Evolutionary conservation across 306 rosid genomes (phyloP).

Genomic region (Vachellia collinsii): DNA sequence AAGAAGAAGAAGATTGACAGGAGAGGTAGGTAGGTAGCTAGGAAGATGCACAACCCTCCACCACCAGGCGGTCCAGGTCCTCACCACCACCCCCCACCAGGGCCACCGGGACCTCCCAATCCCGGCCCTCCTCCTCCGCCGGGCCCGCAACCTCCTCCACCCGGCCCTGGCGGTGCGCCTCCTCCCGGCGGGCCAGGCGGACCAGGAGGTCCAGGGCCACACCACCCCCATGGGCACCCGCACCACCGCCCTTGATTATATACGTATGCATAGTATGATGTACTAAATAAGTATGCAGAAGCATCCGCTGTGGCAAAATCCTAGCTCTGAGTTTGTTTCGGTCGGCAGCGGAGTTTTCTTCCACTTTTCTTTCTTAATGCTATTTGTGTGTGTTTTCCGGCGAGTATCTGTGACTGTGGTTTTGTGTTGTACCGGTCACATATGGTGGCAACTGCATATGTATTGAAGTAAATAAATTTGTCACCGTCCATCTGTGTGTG

Average conservation of each 20-base stretch:
- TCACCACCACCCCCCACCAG: constrained; percentile 45
- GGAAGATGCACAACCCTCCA: constrained; percentile 52
- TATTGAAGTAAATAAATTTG: background rate
- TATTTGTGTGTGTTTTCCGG: background rate
- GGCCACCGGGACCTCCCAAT: constrained; percentile 38
- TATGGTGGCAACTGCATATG: background rate
- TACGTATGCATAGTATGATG: background rate
- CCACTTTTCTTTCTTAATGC: background rate
- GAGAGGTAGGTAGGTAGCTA: background rate
- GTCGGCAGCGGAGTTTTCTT: background rate
- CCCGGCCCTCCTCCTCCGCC: constrained; percentile 46
- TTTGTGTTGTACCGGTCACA: background rate
- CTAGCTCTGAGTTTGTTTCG: background rate
- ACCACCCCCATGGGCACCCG: background rate
- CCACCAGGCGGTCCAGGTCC: constrained; percentile 50
- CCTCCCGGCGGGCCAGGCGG: constrained; percentile 15
- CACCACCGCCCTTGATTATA: background rate
- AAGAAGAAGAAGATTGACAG: background rate
- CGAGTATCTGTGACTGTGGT: background rate
- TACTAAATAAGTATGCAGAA: background rate
- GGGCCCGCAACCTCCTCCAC: constrained; percentile 39
- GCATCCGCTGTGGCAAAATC: background rate
- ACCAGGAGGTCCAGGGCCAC: background rate
- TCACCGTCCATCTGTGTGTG: background rate
- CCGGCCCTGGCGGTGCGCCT: background rate